These are phyloP conservation scores for Chytriomyces confervae DNA, from an alignment of 192 early-diverging fungal genomes.

Conservation along the genomic window DNA sequence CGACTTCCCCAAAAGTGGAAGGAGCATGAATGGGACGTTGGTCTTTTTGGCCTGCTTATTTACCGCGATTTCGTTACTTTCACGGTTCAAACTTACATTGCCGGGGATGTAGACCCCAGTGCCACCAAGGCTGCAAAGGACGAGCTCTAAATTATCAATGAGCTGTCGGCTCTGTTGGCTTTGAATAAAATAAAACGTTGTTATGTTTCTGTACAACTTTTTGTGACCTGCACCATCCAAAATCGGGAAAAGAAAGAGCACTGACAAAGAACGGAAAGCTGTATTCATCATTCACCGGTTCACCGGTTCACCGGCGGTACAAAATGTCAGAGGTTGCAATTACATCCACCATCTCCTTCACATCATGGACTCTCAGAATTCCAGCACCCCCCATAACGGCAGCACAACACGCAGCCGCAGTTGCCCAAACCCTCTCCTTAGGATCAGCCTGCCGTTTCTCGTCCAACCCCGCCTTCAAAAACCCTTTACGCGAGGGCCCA, in stretches of 20 bases:
- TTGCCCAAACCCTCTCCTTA: slow-evolving; percentile 54
- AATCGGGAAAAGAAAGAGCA: too few species aligned
- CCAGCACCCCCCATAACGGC: slow-evolving; percentile 46
- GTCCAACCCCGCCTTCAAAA: slow-evolving; percentile 80
- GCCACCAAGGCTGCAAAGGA: neutral
- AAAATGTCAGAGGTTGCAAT: slow-evolving; percentile 76
- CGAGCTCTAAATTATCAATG: neutral
- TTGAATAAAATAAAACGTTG: neutral
- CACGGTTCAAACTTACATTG: neutral
- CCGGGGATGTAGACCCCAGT: neutral
- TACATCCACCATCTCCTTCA: slow-evolving; percentile 91
- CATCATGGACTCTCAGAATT: slow-evolving; percentile 94
- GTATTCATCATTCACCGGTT: too few species aligned
- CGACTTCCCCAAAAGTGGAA: slow-evolving; percentile 22
- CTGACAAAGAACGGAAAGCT: too few species aligned
- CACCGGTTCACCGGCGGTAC: slow-evolving; percentile 5
- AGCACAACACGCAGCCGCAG: slow-evolving; percentile 36
- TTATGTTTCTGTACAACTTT: too few species aligned
- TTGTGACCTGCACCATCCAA: too few species aligned
- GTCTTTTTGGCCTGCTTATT: neutral
- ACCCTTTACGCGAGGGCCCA: slow-evolving; percentile 89
- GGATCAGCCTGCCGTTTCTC: slow-evolving; percentile 50
- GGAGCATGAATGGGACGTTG: slow-evolving; percentile 4
- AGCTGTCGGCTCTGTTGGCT: neutral
- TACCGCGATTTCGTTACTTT: neutral